Percentiles rank a stretch among this genome's conserved stretches.
phyloP scores from a whole-genome alignment of 768 basidiomycete species.

The Auriscalpium microsporum region DNA sequence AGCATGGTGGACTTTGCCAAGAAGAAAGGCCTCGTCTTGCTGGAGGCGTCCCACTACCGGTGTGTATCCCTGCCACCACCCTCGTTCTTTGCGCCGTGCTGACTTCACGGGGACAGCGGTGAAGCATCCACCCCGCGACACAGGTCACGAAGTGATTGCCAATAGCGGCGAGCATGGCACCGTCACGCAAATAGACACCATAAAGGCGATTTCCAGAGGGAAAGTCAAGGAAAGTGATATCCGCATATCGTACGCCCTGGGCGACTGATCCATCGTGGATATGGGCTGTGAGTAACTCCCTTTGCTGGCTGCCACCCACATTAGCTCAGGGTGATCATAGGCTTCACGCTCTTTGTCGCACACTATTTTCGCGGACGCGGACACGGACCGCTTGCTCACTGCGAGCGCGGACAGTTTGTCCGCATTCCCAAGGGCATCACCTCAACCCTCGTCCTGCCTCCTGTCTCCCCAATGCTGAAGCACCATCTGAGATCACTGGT shows the following conservation, averaged over 20 bases:
- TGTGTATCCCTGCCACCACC: constrained; percentile 10
- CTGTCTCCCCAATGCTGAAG: background rate
- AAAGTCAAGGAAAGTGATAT: constrained; percentile 33
- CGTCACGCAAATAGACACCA: constrained; percentile 35
- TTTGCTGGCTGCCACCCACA: background rate
- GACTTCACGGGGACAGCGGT: background rate
- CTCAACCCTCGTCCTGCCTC: no score
- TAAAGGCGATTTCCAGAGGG: constrained; percentile 30
- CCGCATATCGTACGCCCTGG: constrained; percentile 42
- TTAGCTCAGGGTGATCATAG: constrained; percentile 14
- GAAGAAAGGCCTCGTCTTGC: constrained; percentile 40
- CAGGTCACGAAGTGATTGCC: constrained; percentile 46
- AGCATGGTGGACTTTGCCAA: constrained; percentile 43
- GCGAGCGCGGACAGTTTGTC: constrained; percentile 5
- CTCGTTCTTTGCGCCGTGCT: background rate
- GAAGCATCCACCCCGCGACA: constrained; percentile 56
- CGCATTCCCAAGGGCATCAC: constrained; percentile 14
- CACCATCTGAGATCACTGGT: constrained; percentile 1
- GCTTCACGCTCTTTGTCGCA: constrained; percentile 24
- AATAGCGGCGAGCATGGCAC: constrained; percentile 47
- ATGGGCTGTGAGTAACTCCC: constrained; percentile 36
- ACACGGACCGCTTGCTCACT: constrained; percentile 8
- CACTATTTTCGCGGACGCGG: constrained; percentile 12
- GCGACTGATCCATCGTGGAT: constrained; percentile 57
- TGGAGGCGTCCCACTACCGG: constrained; percentile 59